Evolutionary conservation across 2,329 filamentous ascomycete genomes (phyloP).

Genomic region (Aschersonia sp.): DNA sequence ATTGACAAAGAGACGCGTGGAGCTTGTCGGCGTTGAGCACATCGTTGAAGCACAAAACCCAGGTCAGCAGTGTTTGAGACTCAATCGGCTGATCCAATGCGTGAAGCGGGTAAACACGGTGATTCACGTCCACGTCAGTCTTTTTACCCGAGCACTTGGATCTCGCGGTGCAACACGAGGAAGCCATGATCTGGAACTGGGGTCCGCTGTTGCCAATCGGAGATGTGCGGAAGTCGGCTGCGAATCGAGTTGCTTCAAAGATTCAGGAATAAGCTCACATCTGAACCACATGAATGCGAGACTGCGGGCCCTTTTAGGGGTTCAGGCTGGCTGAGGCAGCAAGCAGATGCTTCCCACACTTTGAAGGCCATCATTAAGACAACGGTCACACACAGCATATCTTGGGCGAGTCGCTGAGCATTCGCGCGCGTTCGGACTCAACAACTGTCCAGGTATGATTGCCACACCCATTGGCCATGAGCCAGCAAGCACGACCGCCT

Average conservation of each 20-base stretch:
- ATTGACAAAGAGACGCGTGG: slow-evolving; percentile 1
- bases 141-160: neutral
- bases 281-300: neutral
- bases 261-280: neutral
- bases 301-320: neutral
- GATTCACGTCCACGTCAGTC: neutral
- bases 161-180: slow-evolving; percentile 1
- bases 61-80: slow-evolving; percentile 2
- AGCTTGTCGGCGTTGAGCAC: slow-evolving; percentile 3
- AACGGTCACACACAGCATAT: neutral
- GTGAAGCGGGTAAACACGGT: slow-evolving; percentile 4
- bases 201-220: neutral
- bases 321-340: no score
- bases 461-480: neutral
- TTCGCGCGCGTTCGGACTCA: neutral
- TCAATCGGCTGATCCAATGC: slow-evolving; percentile 1
- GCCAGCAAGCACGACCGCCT: neutral
- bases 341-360: neutral
- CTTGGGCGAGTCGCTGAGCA: neutral
- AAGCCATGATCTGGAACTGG: neutral
- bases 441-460: neutral
- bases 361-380: neutral
- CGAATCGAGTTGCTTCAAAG: neutral
- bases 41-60: slow-evolving; percentile 7
- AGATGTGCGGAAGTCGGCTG: neutral